A percentile compares a stretch with the other conserved stretches of the same genome.
These are phyloP conservation scores for Heterobasidion occidentale DNA, from an alignment of 1,284 basidiomycete genomes.

Conservation along the genomic window DNA sequence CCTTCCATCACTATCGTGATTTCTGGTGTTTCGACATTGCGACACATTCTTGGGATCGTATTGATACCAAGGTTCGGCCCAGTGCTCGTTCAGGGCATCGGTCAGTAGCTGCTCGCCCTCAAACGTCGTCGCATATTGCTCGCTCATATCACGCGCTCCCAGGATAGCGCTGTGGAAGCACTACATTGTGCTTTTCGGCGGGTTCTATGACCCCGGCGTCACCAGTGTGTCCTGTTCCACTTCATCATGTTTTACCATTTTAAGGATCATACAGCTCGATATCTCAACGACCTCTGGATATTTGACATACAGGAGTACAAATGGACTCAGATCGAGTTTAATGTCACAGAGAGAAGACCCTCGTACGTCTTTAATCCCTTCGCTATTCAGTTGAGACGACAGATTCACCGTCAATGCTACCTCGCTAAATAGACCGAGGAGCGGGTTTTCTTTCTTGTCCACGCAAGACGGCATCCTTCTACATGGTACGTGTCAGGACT, in stretches of 20 bases:
- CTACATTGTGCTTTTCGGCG: conserved; percentile 80
- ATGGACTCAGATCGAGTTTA: conserved; percentile 78
- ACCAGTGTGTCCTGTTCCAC: conserved; percentile 39
- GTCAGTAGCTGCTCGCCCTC: conserved; percentile 24
- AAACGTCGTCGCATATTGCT: neutral
- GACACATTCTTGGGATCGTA: conserved; percentile 80
- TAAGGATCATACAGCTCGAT: conserved; percentile 51
- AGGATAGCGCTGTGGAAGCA: conserved; percentile 93
- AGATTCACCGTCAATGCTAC: neutral
- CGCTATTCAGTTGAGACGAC: neutral
- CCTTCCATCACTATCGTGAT: conserved; percentile 89
- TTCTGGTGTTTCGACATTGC: conserved; percentile 76
- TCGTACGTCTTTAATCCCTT: conserved; percentile 37
- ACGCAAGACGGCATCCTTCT: conserved; percentile 77
- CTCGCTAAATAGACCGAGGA: conserved; percentile 49
- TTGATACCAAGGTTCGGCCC: conserved; percentile 80
- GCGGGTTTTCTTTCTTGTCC: conserved; percentile 85
- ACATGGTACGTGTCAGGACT: conserved; percentile 46
- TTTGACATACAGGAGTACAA: conserved; percentile 86
- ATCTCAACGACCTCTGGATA: conserved; percentile 83
- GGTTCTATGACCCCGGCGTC: conserved; percentile 79
- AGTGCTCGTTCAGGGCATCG: conserved; percentile 81
- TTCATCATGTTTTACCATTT: neutral
- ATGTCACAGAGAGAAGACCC: conserved; percentile 56
- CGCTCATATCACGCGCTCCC: neutral